Percentiles rank a stretch among this genome's conserved stretches.
Evolutionary conservation across 2,329 filamentous ascomycete genomes (phyloP).

Genomic region (Colletotrichum sp.): DNA sequence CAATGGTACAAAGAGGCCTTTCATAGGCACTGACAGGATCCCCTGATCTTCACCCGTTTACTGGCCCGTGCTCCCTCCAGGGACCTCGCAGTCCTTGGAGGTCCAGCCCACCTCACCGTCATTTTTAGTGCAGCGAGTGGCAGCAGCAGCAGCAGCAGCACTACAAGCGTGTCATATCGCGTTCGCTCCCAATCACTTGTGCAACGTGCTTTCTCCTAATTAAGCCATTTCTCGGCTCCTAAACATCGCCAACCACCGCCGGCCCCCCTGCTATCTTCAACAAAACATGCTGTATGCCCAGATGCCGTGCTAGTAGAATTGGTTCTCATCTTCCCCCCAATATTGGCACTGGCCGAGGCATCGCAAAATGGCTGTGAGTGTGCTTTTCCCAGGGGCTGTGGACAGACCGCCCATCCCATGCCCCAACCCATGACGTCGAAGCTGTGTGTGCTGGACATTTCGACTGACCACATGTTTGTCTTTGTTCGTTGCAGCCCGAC

Average conservation of each 20-base stretch:
- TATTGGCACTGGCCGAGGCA: neutral
- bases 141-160: neutral
- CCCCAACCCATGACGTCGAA: slow-evolving; percentile 20
- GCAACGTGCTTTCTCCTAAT: slow-evolving; percentile 18
- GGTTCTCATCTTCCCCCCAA: neutral
- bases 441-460: neutral
- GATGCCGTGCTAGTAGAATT: slow-evolving; percentile 15
- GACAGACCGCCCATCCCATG: neutral
- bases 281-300: slow-evolving; percentile 8
- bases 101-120: neutral
- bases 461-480: slow-evolving; percentile 4
- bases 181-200: slow-evolving; percentile 14
- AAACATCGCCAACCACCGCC: slow-evolving; percentile 14
- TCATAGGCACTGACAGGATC: neutral
- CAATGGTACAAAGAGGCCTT: neutral
- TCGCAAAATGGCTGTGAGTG: slow-evolving; percentile 42
- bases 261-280: neutral
- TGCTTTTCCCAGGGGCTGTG: neutral
- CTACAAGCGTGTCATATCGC: slow-evolving; percentile 8
- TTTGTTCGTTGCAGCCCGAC: slow-evolving; percentile 20
- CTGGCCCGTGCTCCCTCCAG: slow-evolving; percentile 6
- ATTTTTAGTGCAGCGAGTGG: neutral
- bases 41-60: neutral
- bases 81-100: neutral
- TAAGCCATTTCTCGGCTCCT: slow-evolving; percentile 7